A percentile compares a stretch with the other conserved stretches of the same genome.
Evolutionary conservation across 805 yeast species (phyloP).

Genomic region (Vanderwaltozyma polyspora): DNA sequence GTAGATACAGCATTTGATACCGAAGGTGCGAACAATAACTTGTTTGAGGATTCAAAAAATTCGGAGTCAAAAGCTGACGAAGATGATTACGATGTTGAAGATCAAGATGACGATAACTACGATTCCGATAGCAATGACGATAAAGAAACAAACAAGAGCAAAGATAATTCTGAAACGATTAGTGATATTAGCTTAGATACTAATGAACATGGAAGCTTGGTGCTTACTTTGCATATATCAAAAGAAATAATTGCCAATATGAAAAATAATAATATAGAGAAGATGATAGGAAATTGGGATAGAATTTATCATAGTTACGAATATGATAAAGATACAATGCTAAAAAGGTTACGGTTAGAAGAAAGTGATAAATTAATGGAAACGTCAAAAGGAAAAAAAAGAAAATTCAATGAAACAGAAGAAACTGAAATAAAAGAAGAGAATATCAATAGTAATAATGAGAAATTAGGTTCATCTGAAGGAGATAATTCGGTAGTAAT

Average conservation of each 20-base stretch:
- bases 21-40: neutral
- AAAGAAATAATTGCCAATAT: constrained; percentile 26
- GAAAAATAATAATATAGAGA: constrained; percentile 25
- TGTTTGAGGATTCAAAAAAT: too few relatives aligned
- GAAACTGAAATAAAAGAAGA: neutral
- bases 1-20: neutral
- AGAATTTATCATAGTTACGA: constrained; percentile 69
- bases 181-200: neutral
- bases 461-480: constrained; percentile 13
- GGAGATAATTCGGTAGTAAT: constrained; percentile 1
- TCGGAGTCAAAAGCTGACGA: neutral
- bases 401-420: neutral
- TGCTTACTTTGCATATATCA: constrained; percentile 28
- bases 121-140: neutral
- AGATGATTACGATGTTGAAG: constrained; percentile 8
- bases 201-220: constrained; percentile 4
- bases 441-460: constrained; percentile 8
- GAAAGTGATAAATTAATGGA: constrained; percentile 63
- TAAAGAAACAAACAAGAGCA: neutral
- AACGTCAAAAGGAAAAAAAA: constrained; percentile 11
- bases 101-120: constrained; percentile 11
- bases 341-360: constrained; percentile 66
- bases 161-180: constrained; percentile 2
- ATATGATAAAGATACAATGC: constrained; percentile 60
- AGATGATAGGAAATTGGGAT: constrained; percentile 49